Evolutionary conservation across 768 basidiomycete species (phyloP), one percentile per base, ranked within the genome.

Genomic region (Tylopilus cervinicoccineus): DNA sequence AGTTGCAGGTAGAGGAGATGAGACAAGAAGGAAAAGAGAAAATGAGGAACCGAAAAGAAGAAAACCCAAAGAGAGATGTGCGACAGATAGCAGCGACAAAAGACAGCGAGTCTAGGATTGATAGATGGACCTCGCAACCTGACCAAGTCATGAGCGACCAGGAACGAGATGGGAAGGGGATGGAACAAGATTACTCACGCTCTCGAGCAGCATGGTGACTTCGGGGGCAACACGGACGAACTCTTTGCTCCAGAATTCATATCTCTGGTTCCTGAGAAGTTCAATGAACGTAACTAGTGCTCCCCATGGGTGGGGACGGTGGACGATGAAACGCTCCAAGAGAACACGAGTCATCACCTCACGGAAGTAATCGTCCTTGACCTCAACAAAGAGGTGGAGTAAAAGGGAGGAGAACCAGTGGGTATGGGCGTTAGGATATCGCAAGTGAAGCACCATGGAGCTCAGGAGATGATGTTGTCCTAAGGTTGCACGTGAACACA

Each of bases 401-500:
- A 97, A 73, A 55, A 97, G 77, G 38, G 85, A 88, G 65, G 87
- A 90, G 77, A 95, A 98, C 93, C 94, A 99, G 68, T 92, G 88
- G 42, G 95, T 99, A 76, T 99, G 96, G 10, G 94, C 90, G 61
- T 94, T 96, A 27, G 96, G 95, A 76, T 95, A 98, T 60, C 96
- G 90, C 54, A 99, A 75, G 65, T 98, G 95, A 58, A 93, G 80
- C 37, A 92, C 88, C 67, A 95, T 85, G n/a, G 94, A 84, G 58
- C 84, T 91, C 57, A 98, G 72, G 55, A 98, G 76, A 68, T 93
- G 88, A 71, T 98, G 92, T 82, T 96, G 93, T 55, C 93, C 95
- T 97, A 57, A 2, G 31, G 43, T 38, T 33, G 17, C 5, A 20
- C 36, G 41, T 59, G 11, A 58, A 3, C 9, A 43, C 6, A 5